Conservation (phyloP, 768 basidiomycete genomes). For the Tylopilus balloui region DNA sequence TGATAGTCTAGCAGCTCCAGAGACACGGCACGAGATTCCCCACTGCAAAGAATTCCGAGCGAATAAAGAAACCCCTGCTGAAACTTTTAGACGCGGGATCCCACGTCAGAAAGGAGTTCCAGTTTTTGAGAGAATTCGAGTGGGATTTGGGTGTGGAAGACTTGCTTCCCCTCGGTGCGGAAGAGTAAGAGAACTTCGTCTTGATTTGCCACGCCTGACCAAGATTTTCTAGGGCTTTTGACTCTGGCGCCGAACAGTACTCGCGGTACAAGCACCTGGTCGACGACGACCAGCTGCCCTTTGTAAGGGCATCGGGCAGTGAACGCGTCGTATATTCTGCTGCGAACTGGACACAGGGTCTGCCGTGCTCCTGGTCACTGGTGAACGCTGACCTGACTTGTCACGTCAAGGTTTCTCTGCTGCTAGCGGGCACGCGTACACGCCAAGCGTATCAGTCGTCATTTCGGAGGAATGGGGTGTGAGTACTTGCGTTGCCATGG, state of each 20-base stretch:
- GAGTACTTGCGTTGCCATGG: constrained; percentile 15
- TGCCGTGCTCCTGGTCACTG: neutral
- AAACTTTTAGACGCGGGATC: constrained; percentile 49
- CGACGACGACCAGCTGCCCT: constrained; percentile 42
- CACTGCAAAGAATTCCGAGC: constrained; percentile 42
- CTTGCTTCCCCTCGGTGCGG: constrained; percentile 63
- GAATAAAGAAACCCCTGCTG: constrained; percentile 44
- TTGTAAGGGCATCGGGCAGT: constrained; percentile 47
- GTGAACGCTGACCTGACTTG: neutral
- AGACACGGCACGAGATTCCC: constrained; percentile 80
- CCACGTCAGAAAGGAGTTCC: constrained; percentile 43
- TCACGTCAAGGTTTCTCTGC: constrained; percentile 50
- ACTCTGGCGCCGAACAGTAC: constrained; percentile 50
- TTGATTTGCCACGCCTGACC: neutral
- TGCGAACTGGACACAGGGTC: constrained; percentile 65
- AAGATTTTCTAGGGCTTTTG: constrained; percentile 37
- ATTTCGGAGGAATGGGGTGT: constrained; percentile 46
- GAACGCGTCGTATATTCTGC: constrained; percentile 64
- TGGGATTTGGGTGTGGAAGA: constrained; percentile 56
- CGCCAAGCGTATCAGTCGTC: constrained; percentile 51
- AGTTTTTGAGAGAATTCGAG: constrained; percentile 55
- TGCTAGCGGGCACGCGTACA: constrained; percentile 44
- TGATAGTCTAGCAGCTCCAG: constrained; percentile 50
- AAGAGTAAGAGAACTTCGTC: constrained; percentile 43
- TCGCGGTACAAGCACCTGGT: constrained; percentile 52